phyloP scores from a whole-genome alignment of 2,329 filamentous ascomycete species.

The Penicillium brevicompactum region DNA sequence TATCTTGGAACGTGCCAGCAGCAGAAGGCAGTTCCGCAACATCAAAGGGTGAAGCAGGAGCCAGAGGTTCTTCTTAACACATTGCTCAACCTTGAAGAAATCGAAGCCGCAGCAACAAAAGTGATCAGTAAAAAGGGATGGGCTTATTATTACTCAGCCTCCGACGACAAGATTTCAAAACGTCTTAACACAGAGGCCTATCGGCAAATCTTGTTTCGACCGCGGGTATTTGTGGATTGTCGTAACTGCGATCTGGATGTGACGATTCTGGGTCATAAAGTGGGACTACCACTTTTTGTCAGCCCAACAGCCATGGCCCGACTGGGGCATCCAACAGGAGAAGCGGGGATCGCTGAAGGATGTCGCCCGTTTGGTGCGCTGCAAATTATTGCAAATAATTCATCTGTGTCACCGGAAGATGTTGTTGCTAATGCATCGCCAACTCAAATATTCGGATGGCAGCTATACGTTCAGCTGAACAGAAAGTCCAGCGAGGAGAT shows the following conservation, averaged over 20 bases:
- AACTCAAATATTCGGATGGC: conserved; percentile 2
- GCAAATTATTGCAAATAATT: conserved; percentile 67
- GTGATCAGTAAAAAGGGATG: conserved; percentile 81
- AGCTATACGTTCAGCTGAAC: conserved; percentile 4
- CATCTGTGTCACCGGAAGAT: background rate
- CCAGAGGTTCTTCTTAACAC: conserved; percentile 59
- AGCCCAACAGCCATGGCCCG: conserved; percentile 89
- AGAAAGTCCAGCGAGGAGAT: background rate
- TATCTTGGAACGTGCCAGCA: conserved; percentile 75
- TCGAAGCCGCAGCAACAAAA: conserved; percentile 78
- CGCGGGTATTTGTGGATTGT: conserved; percentile 86
- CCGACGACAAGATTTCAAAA: conserved; percentile 81
- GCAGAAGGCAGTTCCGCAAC: conserved; percentile 38
- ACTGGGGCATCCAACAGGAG: conserved; percentile 79
- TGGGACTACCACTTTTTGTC: conserved; percentile 78
- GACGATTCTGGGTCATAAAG: conserved; percentile 70
- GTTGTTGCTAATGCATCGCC: background rate
- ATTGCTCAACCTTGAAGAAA: conserved; percentile 84
- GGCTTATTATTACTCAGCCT: conserved; percentile 92
- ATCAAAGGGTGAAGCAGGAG: conserved; percentile 38
- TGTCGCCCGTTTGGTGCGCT: conserved; percentile 74
- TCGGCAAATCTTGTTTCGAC: conserved; percentile 78
- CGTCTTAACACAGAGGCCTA: conserved; percentile 78
- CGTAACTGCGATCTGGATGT: conserved; percentile 74
- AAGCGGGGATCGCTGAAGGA: conserved; percentile 80